Base-by-base conservation (phyloP, 139 green algal species). In the Chlamydomonas incerta region DNA sequence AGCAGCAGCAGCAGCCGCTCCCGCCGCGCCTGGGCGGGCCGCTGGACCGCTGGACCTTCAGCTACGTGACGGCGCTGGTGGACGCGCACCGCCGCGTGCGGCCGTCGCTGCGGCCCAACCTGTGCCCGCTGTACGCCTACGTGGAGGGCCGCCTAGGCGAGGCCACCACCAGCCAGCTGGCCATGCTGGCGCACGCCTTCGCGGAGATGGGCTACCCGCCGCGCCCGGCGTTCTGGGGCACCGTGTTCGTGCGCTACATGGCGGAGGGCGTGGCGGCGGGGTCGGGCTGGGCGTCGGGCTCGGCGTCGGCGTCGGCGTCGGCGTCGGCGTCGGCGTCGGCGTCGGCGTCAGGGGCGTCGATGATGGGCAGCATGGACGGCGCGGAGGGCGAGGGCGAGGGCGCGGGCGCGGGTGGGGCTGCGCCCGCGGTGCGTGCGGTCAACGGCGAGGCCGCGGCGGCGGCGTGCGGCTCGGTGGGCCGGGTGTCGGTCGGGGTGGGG, bases 121-220 rank as follows among this genome's bases (percentile, higher is more conserved):
- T 85, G 77, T 5, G 11, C 55, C 77, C 77, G 17, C 46, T 84
- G 62, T 66, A 67, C n/a, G 17, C 17, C 3, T 84, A 84, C 29
- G 77, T 84, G 50, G 65, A 85, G 66, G 5, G 65, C 8, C 79
- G 79, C 6, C 31, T 75, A 47, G 41, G 18, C 11, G 79, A 85
- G 79, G 66, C 31, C 47, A 34, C 65, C 20, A 29, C 79, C 31
- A 69, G 47, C n/a, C 46, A 85, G 47, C 23, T 85, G 79, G 66
- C 66, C 13, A 68, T 76, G 79, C 46, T 85, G 63, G 29, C 79
- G 13, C 46, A 85, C 79, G n/a, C 31, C n/a, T 85, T 85, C 28
- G 14, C 20, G 0, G 66, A 68, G 13, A 52, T 85, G 79, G 23
- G 31, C 14, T 57, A 24, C 8, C 66, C 79, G 18, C 28, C 31